phyloP scores from a whole-genome alignment of 108 stramenopile species.

The Asterionellopsis glacialis region DNA sequence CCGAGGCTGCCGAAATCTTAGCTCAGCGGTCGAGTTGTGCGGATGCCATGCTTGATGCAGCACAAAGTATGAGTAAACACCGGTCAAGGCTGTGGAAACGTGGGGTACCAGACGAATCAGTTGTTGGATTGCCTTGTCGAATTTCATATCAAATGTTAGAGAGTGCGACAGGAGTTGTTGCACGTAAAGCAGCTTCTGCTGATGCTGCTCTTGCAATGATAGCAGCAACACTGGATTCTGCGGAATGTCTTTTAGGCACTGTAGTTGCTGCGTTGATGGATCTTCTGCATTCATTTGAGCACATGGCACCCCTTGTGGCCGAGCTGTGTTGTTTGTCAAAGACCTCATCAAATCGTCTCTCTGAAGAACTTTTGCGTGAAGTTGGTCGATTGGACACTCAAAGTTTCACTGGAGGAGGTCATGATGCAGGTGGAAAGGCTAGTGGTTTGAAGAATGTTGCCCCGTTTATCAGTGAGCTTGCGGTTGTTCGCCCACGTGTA shows the following conservation, averaged over 20 bases:
- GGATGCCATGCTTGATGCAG: constrained; percentile 57
- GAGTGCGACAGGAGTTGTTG: constrained; percentile 50
- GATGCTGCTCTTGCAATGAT: constrained; percentile 70
- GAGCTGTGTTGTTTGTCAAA: constrained; percentile 63
- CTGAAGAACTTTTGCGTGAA: constrained; percentile 65
- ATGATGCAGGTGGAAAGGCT: constrained; percentile 47
- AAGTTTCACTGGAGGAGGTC: constrained; percentile 18
- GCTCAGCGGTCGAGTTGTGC: constrained; percentile 49
- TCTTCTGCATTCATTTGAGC: constrained; percentile 80
- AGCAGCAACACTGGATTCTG: constrained; percentile 56
- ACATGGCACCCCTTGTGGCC: constrained; percentile 69
- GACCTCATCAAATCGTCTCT: constrained; percentile 39
- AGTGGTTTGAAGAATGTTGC: constrained; percentile 78
- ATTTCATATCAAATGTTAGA: constrained; percentile 85
- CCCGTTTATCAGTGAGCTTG: constrained; percentile 71
- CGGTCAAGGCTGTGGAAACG: constrained; percentile 65
- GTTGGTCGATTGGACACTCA: constrained; percentile 61
- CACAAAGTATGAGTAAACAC: constrained; percentile 52
- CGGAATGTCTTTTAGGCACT: constrained; percentile 43
- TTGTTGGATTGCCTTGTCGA: constrained; percentile 70
- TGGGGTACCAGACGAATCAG: constrained; percentile 75
- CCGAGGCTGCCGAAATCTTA: constrained; percentile 24
- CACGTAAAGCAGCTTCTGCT: constrained; percentile 57
- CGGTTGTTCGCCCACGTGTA: constrained; percentile 44
- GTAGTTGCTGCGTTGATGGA: constrained; percentile 81